phyloP scores from a whole-genome alignment of 2,329 filamentous ascomycete genomes.

The Monosporascus sp. region DNA sequence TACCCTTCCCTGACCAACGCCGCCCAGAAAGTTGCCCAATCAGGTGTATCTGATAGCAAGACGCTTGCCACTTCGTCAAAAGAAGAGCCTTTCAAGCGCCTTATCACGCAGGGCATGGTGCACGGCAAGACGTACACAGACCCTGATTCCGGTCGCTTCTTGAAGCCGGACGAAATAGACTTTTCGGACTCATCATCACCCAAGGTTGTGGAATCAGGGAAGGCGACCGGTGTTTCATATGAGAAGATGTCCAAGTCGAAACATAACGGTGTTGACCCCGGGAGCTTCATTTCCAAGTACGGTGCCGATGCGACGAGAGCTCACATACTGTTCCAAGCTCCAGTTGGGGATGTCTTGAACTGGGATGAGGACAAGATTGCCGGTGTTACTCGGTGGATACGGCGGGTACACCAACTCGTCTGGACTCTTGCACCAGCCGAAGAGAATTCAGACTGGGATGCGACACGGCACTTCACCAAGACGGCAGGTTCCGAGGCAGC shows the following conservation, averaged over 20 bases:
- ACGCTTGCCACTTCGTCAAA: constrained; percentile 24
- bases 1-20: constrained; percentile 33
- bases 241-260: constrained; percentile 98
- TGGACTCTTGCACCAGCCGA: constrained; percentile 17
- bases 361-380: constrained; percentile 83
- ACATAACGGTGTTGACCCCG: constrained; percentile 83
- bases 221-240: constrained; percentile 57
- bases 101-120: constrained; percentile 90
- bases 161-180: constrained; percentile 72
- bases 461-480: constrained; percentile 33
- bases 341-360: constrained; percentile 75
- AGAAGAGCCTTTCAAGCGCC: constrained; percentile 70
- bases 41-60: constrained; percentile 1
- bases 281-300: constrained; percentile 63
- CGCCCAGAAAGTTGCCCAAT: constrained; percentile 13
- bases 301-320: constrained; percentile 81
- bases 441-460: constrained; percentile 11
- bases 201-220: constrained; percentile 56
- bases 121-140: constrained; percentile 80
- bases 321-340: constrained; percentile 85
- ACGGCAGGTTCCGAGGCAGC: constrained; percentile 19
- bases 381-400: constrained; percentile 77
- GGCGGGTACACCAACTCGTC: constrained; percentile 58
- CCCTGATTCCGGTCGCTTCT: constrained; percentile 67
- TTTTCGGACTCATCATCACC: constrained; percentile 51